Evolutionary conservation across 352 stramenopile species (phyloP).

Genomic region (Phytopythium litorale): DNA sequence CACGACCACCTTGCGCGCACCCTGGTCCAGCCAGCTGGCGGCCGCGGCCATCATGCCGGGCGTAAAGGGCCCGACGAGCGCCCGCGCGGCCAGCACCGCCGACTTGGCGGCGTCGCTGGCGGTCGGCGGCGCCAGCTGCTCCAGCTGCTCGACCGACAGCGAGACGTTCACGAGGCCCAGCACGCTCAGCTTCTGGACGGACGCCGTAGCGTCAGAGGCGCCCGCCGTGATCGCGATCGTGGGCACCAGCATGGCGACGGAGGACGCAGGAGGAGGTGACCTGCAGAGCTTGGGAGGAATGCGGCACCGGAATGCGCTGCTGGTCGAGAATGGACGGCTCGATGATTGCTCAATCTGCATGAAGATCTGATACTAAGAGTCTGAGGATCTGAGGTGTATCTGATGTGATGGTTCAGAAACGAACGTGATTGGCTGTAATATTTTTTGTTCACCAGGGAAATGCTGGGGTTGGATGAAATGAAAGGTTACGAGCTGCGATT

Average conservation of each 20-base stretch:
- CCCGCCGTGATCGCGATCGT: conserved; percentile 11
- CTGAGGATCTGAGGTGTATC: background rate
- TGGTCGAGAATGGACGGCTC: background rate
- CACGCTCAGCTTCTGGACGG: conserved; percentile 41
- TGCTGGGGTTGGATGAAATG: background rate
- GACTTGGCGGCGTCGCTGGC: conserved; percentile 29
- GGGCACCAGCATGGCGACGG: conserved; percentile 27
- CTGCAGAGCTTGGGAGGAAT: too few species aligned
- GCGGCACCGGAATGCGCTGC: background rate
- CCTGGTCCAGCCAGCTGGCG: conserved; percentile 65
- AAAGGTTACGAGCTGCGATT: background rate
- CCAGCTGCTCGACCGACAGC: conserved; percentile 26
- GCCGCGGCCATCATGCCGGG: conserved; percentile 50
- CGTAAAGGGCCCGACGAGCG: conserved; percentile 60
- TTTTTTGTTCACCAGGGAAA: background rate
- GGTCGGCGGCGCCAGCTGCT: conserved; percentile 20
- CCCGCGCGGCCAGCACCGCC: conserved; percentile 37
- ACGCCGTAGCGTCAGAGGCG: conserved; percentile 5
- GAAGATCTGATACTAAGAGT: background rate
- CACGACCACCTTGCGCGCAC: conserved; percentile 51
- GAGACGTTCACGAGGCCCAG: conserved; percentile 37
- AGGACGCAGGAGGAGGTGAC: background rate
- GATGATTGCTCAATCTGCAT: background rate
- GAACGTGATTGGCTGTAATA: background rate
- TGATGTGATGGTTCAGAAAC: background rate